Evolutionary conservation across 2,329 filamentous ascomycete genomes (phyloP).

Genomic region (Claviceps monticola): DNA sequence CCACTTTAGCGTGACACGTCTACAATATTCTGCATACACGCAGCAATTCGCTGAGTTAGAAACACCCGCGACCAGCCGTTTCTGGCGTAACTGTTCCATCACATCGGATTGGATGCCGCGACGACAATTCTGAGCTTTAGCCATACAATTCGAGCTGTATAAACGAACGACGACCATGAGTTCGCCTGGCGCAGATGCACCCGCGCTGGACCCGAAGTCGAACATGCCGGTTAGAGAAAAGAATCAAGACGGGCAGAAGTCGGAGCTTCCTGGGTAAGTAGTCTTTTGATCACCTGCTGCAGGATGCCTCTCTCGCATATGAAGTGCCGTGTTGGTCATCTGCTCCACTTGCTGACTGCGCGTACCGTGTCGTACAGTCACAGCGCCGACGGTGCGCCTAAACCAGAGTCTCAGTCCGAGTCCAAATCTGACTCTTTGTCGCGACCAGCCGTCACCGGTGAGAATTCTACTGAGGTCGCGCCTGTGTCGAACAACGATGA

Average conservation of each 20-base stretch:
- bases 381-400: constrained; percentile 2
- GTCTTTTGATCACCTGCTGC: constrained; percentile 3
- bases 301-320: neutral
- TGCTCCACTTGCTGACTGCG: constrained; percentile 1
- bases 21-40: neutral
- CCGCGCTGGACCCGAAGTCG: constrained; percentile 34
- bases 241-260: constrained; percentile 18
- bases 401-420: constrained; percentile 6
- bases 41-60: neutral
- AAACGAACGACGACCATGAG: constrained; percentile 38
- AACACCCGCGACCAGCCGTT: neutral
- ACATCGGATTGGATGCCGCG: constrained; percentile 9
- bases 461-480: neutral
- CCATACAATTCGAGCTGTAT: neutral
- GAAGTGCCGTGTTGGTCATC: neutral
- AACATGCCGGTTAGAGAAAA: constrained; percentile 14
- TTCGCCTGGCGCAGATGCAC: constrained; percentile 29
- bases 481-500: constrained; percentile 2
- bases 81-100: constrained; percentile 7
- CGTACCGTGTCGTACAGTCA: neutral
- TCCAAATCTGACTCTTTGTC: constrained; percentile 5
- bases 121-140: neutral
- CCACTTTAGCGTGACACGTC: neutral
- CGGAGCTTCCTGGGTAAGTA: constrained; percentile 26
- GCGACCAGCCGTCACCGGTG: constrained; percentile 1